These are phyloP conservation scores for Clonostachys sp. DNA, from an alignment of 2,329 filamentous ascomycete species.

Conservation along the genomic window DNA sequence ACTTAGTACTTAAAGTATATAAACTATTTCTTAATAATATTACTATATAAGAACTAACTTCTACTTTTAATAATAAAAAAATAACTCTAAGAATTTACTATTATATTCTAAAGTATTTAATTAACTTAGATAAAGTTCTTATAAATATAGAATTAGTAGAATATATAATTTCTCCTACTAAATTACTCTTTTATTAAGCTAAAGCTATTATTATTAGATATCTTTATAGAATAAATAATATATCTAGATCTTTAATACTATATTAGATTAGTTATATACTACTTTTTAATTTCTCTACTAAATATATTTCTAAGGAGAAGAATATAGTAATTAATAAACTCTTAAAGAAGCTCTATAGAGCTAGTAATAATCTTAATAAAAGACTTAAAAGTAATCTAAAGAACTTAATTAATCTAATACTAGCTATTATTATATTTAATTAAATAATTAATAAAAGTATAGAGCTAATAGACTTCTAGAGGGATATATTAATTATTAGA, in stretches of 20 bases:
- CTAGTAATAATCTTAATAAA: no score
- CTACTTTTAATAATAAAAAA: background rate
- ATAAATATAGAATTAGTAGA: background rate
- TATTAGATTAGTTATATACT: background rate
- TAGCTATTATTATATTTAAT: no score
- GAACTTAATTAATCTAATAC: no score
- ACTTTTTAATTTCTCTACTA: background rate
- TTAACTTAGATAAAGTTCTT: background rate
- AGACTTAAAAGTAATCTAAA: no score
- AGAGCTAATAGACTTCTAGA: no score
- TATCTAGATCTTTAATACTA: background rate
- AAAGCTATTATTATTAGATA: background rate
- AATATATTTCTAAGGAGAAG: no score
- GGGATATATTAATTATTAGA: no score
- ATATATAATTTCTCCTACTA: background rate
- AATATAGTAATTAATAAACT: background rate
- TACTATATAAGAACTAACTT: background rate
- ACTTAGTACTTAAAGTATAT: background rate
- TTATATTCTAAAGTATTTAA: background rate
- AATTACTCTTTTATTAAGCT: background rate
- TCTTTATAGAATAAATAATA: background rate
- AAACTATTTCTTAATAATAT: background rate
- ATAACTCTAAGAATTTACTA: background rate
- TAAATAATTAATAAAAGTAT: no score
- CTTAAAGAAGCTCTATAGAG: no score